Evolutionary conservation across 768 basidiomycete species (phyloP).

Genomic region (Lactarius pseudohatsudake): DNA sequence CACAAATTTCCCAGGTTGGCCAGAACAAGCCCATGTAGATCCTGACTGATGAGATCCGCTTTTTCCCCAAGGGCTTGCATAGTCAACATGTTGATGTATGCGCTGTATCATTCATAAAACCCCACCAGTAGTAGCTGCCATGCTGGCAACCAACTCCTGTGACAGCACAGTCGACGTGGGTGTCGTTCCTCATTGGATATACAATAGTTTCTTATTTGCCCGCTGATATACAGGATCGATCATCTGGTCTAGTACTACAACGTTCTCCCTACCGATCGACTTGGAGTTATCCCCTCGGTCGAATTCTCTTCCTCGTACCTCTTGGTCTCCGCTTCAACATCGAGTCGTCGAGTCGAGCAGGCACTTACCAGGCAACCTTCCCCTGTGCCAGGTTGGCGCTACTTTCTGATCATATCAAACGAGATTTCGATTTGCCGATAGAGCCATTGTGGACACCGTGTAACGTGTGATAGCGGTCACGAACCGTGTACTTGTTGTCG

Average conservation of each 20-base stretch:
- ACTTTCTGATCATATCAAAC: not conserved
- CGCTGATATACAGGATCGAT: not conserved
- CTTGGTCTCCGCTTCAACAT: not conserved
- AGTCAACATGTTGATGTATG: not conserved
- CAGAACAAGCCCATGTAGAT: too few species aligned
- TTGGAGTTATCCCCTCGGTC: not conserved
- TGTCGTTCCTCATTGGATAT: not conserved
- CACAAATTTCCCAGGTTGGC: not conserved
- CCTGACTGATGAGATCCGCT: too few species aligned
- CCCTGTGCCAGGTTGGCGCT: not conserved
- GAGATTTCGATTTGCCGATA: not conserved
- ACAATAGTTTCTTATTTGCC: not conserved
- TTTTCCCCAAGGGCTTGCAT: not conserved
- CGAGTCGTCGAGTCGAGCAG: not conserved
- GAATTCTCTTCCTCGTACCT: not conserved
- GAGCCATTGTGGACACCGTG: not conserved
- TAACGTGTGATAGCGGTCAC: too few species aligned
- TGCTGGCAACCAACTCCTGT: not conserved
- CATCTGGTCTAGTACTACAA: not conserved
- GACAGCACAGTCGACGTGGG: not conserved
- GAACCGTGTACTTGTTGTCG: too few species aligned
- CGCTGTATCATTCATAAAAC: too few species aligned
- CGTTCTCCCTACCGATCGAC: not conserved
- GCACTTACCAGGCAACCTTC: not conserved
- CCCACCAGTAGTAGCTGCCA: not conserved